Evolutionary conservation across 805 yeast genomes (phyloP), one percentile per base, ranked within the genome.

Genomic region (Ogataea siamensis): DNA sequence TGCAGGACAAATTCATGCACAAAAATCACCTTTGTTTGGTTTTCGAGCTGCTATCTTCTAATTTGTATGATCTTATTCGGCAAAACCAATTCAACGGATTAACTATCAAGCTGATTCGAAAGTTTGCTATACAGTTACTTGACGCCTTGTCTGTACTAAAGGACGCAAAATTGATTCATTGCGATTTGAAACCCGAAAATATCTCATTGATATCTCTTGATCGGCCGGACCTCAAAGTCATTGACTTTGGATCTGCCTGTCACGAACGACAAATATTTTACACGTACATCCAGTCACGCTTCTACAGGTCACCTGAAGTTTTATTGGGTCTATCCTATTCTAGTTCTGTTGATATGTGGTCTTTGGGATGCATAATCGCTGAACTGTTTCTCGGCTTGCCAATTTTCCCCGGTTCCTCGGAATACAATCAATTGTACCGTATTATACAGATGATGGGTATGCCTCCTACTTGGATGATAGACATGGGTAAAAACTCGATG

Each of bases 391-490:
- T 91, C 35, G 99, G 99, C 1, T 70, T 91, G 39, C 99, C 99
- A 1, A 70, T 91, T 49, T 87, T 91, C 53, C 97, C 99, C 0
- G 99, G 99, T 3, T 74, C 88, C 3, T 85, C 96, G 0, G 99
- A 93, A 61, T 93, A 81, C 61, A 88, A 91, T 57, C 97, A 91
- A 62, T 66, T 94, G 29, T 71, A 78, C 45, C 79, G 96, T 49
- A 88, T 93, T 25, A 77, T 83, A 3, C 82, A 83, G 28, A 83
- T 88, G 68, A 61, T 91, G 42, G 96, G 95, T 0, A 61, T 68
- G 46, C 99, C 99, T 16, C 97, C 96, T 8, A 67, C 82, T 16
- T 95, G 96, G 87, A 93, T 93, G 99, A 71, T 91, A 48, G 97
- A 91, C 47, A 87, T 86, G 79, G 99, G 98, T 18, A 83, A 87